These are phyloP conservation scores for Cryomyces minteri DNA, from an alignment of 495 filamentous ascomycete genomes.

Conservation along the genomic window DNA sequence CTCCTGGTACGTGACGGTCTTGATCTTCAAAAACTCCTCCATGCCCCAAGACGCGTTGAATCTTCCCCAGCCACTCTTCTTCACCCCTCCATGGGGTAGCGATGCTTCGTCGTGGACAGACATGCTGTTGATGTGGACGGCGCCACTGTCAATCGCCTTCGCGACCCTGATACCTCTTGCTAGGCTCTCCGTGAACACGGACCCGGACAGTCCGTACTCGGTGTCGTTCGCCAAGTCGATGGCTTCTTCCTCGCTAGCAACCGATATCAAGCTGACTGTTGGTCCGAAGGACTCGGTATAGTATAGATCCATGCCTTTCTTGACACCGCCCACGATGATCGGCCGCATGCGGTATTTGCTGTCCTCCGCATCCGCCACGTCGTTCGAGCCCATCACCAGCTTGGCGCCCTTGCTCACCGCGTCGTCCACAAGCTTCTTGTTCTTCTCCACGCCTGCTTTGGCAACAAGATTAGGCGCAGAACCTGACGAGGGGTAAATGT, in stretches of 20 bases:
- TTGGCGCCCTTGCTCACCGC: slow-evolving; percentile 52
- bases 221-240: slow-evolving; percentile 23
- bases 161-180: slow-evolving; percentile 20
- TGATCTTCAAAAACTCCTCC: slow-evolving; percentile 66
- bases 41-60: slow-evolving; percentile 36
- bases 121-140: slow-evolving; percentile 75
- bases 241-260: slow-evolving; percentile 23
- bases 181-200: slow-evolving; percentile 23
- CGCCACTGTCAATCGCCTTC: slow-evolving; percentile 21
- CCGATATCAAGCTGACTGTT: slow-evolving; percentile 39
- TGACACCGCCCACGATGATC: slow-evolving; percentile 50
- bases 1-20: slow-evolving; percentile 58
- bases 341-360: slow-evolving; percentile 45
- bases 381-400: slow-evolving; percentile 37
- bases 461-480: slow-evolving; percentile 44
- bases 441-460: slow-evolving; percentile 37
- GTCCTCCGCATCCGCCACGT: slow-evolving; percentile 5
- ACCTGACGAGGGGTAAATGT: slow-evolving; percentile 9
- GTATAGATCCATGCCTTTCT: slow-evolving; percentile 67
- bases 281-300: slow-evolving; percentile 71
- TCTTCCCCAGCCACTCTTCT: slow-evolving; percentile 68
- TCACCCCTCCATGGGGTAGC: slow-evolving; percentile 71
- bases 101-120: slow-evolving; percentile 67
- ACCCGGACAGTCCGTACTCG: slow-evolving; percentile 21
- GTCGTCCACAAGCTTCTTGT: slow-evolving; percentile 35